Evolutionary conservation across 2,329 filamentous ascomycete species (phyloP), one percentile per base, ranked within the genome.

Genomic region (Aspergillus fijiensis): DNA sequence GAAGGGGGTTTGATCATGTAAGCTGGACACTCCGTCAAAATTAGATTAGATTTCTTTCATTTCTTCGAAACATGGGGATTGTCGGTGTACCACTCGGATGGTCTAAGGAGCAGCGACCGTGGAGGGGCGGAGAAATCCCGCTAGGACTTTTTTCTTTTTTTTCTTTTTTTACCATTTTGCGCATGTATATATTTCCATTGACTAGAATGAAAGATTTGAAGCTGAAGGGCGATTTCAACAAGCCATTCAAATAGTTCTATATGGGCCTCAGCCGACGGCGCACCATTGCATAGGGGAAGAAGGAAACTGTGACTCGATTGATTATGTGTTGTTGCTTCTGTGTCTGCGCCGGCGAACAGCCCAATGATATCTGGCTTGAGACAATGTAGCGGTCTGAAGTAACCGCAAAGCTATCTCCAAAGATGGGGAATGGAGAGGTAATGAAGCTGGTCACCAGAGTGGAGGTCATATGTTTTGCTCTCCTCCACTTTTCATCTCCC

Each of bases 1-100:
- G 5, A 48, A 21, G 14, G 33, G 35, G 27, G 6, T 33, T 14
- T 49, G 27, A 23, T 53, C 72, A 78, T 48, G 53, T 49, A 55
- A 48, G 47, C 27, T n/a, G 27, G 12, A 25, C 12, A 19, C 27
- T 49, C 27, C 21, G 27, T 21, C 12, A 33, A 45, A 55, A 55
- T 16, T 55, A 55, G 53, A 55, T 49, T 49, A 47, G 39, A 45
- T 19, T 16, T n/a, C 39, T 19, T 19, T 19, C 16, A 3, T 45
- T 2, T 45, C 39, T 45, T 45, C 39, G 39, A 16, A 19, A 19
- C 12, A 42, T 45, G n/a, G 6, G 6, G 4, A 19, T 16, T 45
- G 39, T 45, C 39, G 39, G 39, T 45, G 16, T 45, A 19, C 14
- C 14, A 45, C 16, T 45, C 39, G 39, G 39, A 45, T 45, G 39